Base-by-base conservation (phyloP, 2,329 filamentous ascomycete species). In the Colletotrichum higginsianum region DNA sequence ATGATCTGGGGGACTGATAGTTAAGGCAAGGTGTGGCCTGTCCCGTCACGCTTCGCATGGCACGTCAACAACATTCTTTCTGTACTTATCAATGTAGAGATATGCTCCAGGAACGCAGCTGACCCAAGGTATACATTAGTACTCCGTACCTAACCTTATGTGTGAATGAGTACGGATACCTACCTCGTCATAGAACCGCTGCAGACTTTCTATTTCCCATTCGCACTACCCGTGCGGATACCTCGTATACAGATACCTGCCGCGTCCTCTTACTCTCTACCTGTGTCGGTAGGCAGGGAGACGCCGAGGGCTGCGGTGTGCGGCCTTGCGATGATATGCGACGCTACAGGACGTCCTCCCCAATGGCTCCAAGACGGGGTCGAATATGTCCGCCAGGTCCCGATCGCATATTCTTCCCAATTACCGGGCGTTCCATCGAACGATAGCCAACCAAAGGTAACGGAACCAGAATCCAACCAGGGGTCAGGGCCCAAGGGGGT, bases 391-490 rank as follows among this genome's bases (percentile, higher is more conserved):
- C 35, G 56, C 26, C 57, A 38, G 42, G 23, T 60, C 46, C 46
- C 66, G 66, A n/a, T 62, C 63, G 64, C 47, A 66, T 57, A 57
- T 61, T 56, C 35, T 42, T 56, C 44, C 21, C 63, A 61, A 67
- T 62, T 67, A 44, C 64, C 57, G 67, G 38, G 5, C 58, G n/a
- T 62, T 58, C 55, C 50, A 67, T 67, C 42, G 61, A 70, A 61
- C 61, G 55, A 60, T 47, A 57, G 57, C 40, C 55, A 30, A 61
- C 58, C 46, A 46, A 38, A 50, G 60, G 35, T 47, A 38, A 18
- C 60, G 35, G 38, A 13, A 62, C 23, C 35, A 42, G 26, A n/a
- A 18, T 15, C 38, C 26, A 35, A 35, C n/a, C 30, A 57, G 44
- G 63, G 53, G 16, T 30, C 47, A 21, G 60, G 15, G n/a, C 66